Conservation (phyloP, 768 basidiomycete species). For the Crucibulum laeve region DNA sequence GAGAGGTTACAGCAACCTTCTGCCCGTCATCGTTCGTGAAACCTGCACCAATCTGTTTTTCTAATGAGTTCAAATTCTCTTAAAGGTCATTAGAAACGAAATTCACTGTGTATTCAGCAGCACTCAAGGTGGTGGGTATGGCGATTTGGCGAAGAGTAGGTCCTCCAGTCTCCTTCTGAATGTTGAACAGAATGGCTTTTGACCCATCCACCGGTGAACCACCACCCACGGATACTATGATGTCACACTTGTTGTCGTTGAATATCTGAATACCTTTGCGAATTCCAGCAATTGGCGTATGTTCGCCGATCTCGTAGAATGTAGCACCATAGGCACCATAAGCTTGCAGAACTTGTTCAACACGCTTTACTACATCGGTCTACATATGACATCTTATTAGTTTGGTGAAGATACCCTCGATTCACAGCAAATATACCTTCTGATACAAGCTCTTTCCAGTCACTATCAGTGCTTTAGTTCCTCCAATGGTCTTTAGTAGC, state of each 20-base stretch:
- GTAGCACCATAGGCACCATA: conserved; percentile 59
- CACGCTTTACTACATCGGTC: conserved; percentile 57
- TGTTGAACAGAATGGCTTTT: conserved; percentile 65
- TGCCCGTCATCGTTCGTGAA: conserved; percentile 66
- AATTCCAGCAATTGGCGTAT: conserved; percentile 67
- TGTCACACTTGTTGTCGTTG: conserved; percentile 54
- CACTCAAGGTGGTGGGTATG: conserved; percentile 79
- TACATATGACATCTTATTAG: conserved; percentile 14
- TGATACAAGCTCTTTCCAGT: conserved; percentile 66
- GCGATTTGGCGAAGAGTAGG: conserved; percentile 63
- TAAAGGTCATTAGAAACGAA: background rate
- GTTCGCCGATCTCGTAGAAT: conserved; percentile 71
- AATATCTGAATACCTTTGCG: conserved; percentile 49
- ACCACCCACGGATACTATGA: conserved; percentile 72
- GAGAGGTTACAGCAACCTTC: conserved; percentile 56
- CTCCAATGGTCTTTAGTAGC: conserved; percentile 48
- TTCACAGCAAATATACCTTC: conserved; percentile 38
- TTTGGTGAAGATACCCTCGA: background rate
- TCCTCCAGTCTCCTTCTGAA: conserved; percentile 53
- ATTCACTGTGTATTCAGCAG: conserved; percentile 68
- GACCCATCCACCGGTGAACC: conserved; percentile 79
- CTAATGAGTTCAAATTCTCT: background rate
- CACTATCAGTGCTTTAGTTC: conserved; percentile 63
- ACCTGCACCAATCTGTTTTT: conserved; percentile 55
- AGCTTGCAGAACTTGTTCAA: conserved; percentile 53